Base-by-base conservation (phyloP, 2,329 filamentous ascomycete species). In the Fusarium musae region DNA sequence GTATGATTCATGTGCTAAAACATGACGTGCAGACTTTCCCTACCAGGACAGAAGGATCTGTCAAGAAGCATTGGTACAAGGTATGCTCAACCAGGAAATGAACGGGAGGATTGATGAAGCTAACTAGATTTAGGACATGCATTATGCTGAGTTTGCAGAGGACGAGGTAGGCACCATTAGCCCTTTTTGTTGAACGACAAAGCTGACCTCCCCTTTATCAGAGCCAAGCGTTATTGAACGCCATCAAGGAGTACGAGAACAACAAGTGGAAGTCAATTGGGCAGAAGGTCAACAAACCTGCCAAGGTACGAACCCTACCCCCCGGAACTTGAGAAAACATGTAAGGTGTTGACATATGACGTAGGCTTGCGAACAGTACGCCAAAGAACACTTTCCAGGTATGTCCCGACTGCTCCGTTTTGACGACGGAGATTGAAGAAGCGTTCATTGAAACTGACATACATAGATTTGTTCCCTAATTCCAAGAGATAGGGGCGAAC, bases 21-120 rank as follows among this genome's bases (percentile, higher is more conserved):
- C 23, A 40, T 36, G 17, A 43, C n/a, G 9, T 40, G n/a, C 62
- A 97, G 93, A 95, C 93, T 5, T 99, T 99, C 81, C 96, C 96
- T 16, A 92, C 91, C 30, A 89, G 96, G 78, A 99, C 96, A 46
- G 96, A 99, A 84, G 96, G 96, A 12, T 98, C 95, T 79, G 96
- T 99, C 28, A 99, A 98, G 88, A 99, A 98, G 85, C 96, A 99
- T 82, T 99, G 96, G 96, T 98, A 99, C 84, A 98, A 98, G 89
- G 94, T 94, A 85, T 63, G 84, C 40, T 42, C 36, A 15, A 11
- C 26, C 26, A 59, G n/a, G 39, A 11, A 26, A n/a, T n/a, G 28
- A n/a, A 21, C 39, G 23, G 11, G 19, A 19, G 23, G 19, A 36
- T 30, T 44, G 36, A 42, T 46, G 65, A 73, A 64, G 75, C 69